Evolutionary conservation across 768 basidiomycete genomes (phyloP).

Genomic region (Amanita pseudoporphyria): DNA sequence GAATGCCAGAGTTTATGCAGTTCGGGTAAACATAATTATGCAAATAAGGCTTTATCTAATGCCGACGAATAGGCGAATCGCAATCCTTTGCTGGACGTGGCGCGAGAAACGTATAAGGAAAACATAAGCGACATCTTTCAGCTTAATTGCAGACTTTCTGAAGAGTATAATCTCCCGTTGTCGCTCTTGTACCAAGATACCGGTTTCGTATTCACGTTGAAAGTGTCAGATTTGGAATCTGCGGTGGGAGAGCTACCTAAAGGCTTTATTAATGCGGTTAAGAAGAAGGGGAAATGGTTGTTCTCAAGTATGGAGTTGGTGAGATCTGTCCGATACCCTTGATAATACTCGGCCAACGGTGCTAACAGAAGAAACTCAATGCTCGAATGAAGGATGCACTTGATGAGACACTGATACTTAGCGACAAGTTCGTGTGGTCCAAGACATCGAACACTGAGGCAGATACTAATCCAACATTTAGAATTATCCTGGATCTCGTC

Average conservation of each 20-base stretch:
- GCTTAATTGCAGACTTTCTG: constrained; percentile 46
- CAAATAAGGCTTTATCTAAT: not conserved
- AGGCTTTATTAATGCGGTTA: constrained; percentile 59
- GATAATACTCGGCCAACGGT: not conserved
- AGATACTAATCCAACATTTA: constrained; percentile 16
- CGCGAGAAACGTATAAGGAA: constrained; percentile 90
- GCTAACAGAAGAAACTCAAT: constrained; percentile 74
- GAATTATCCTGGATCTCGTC: constrained; percentile 75
- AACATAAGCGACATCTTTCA: constrained; percentile 83
- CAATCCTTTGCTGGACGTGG: constrained; percentile 85
- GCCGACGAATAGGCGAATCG: constrained; percentile 46
- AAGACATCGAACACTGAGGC: not conserved
- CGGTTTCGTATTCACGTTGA: constrained; percentile 66
- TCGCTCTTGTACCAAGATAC: constrained; percentile 60
- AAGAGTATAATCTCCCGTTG: constrained; percentile 57
- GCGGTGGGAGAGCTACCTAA: constrained; percentile 43
- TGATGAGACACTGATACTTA: constrained; percentile 82
- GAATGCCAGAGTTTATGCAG: constrained; percentile 82
- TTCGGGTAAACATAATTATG: constrained; percentile 38
- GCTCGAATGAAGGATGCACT: constrained; percentile 84
- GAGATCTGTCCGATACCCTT: constrained; percentile 13
- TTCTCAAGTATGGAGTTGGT: constrained; percentile 84
- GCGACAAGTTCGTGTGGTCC: constrained; percentile 48
- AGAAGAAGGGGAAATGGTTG: constrained; percentile 60
- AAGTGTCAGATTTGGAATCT: constrained; percentile 50